Percentiles rank a stretch among this genome's conserved stretches.
Conservation (phyloP, 73 alveolate genomes). For the Paramecium tetraurelia region DNA sequence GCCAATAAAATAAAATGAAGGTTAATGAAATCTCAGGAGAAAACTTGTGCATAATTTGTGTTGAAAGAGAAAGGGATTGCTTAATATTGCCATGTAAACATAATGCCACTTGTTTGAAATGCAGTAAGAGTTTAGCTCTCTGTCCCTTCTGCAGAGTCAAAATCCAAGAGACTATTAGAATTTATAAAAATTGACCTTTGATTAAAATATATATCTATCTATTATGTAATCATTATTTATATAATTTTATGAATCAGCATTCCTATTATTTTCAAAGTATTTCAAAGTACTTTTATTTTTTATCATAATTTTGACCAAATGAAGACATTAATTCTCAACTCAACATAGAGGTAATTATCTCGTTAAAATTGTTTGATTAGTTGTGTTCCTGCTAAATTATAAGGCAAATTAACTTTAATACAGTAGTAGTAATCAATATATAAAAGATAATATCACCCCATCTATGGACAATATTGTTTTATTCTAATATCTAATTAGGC, state of each 20-base stretch:
- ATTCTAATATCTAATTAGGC: constrained; percentile 24
- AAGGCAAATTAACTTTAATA: too few species aligned
- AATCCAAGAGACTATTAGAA: constrained; percentile 72
- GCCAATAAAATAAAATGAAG: constrained; percentile 19
- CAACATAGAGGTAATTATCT: too few species aligned
- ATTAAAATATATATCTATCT: not conserved
- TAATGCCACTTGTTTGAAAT: constrained; percentile 75
- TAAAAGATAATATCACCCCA: too few species aligned
- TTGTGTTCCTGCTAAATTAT: too few species aligned
- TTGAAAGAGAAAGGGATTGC: constrained; percentile 72
- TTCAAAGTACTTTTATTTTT: not conserved
- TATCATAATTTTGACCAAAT: not conserved
- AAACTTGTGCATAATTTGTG: constrained; percentile 71
- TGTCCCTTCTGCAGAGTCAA: constrained; percentile 84
- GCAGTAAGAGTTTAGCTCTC: constrained; percentile 69
- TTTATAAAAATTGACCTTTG: constrained; percentile 66
- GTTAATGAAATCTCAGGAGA: constrained; percentile 11
- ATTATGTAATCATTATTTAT: not conserved
- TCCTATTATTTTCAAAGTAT: not conserved
- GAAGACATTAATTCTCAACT: too few species aligned
- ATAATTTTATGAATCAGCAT: not conserved
- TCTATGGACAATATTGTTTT: too few species aligned
- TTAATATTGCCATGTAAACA: constrained; percentile 83
- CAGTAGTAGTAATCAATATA: too few species aligned
- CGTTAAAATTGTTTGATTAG: too few species aligned